Evolutionary conservation across 208 protist species (phyloP).

Genomic region (Trypanosoma mega): DNA sequence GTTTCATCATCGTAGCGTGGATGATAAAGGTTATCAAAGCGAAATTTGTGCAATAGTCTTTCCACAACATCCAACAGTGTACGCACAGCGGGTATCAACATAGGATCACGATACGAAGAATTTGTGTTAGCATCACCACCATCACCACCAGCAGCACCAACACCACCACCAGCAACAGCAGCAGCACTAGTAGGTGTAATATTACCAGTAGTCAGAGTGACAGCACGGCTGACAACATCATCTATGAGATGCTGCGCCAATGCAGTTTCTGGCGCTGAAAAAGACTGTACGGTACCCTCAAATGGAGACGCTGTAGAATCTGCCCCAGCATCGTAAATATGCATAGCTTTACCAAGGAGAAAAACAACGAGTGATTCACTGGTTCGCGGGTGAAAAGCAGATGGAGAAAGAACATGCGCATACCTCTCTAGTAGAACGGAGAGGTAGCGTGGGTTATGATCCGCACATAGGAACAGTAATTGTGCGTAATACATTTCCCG

Average conservation of each 20-base stretch:
- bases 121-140: not conserved
- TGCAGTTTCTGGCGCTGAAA: not conserved
- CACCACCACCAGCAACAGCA: too few relatives aligned
- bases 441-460: conserved; percentile 45
- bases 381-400: conserved; percentile 34
- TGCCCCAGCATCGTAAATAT: conserved; percentile 8
- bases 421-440: conserved; percentile 27
- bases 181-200: too few relatives aligned
- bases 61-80: conserved; percentile 33
- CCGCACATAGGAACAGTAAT: conserved; percentile 46
- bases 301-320: not conserved
- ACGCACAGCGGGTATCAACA: conserved; percentile 29
- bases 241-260: too few relatives aligned
- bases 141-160: too few relatives aligned
- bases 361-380: conserved; percentile 51
- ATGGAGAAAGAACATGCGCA: conserved; percentile 24
- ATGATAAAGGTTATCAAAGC: conserved; percentile 24
- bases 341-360: conserved; percentile 28
- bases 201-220: too few relatives aligned
- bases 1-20: conserved; percentile 47
- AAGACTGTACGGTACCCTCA: not conserved
- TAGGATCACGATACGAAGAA: conserved; percentile 29
- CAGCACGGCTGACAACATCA: too few relatives aligned
- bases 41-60: conserved; percentile 27
- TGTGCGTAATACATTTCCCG: conserved; percentile 14